phyloP scores from a whole-genome alignment of 2,329 filamentous ascomycete genomes.

The Dactylonectria macrodidyma region DNA sequence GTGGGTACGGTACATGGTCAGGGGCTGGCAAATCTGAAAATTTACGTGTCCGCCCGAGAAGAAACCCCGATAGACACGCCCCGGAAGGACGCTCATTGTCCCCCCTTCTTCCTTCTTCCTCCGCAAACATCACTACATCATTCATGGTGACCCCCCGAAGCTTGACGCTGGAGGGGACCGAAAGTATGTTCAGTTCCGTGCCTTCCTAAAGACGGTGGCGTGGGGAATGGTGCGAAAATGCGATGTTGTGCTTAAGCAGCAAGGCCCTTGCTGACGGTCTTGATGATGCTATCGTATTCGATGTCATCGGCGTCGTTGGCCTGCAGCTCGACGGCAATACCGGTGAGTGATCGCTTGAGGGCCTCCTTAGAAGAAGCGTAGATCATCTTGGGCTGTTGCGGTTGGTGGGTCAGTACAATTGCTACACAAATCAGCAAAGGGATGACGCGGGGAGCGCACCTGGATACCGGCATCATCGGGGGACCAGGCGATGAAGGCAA shows the following conservation, averaged over 20 bases:
- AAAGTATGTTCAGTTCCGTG: conserved; percentile 48
- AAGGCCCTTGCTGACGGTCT: conserved; percentile 75
- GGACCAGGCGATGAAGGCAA: conserved; percentile 85
- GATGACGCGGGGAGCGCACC: conserved; percentile 64
- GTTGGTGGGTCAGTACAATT: conserved; percentile 28
- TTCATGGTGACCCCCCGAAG: conserved; percentile 43
- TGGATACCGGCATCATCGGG: conserved; percentile 85
- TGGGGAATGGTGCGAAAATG: conserved; percentile 30
- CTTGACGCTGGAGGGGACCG: conserved; percentile 43
- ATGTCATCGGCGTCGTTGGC: conserved; percentile 89
- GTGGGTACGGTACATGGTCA: conserved; percentile 50
- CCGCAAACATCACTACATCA: conserved; percentile 47
- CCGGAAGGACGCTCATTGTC: conserved; percentile 38
- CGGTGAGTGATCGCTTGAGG: conserved; percentile 84
- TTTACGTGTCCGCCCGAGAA: conserved; percentile 45
- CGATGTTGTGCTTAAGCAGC: conserved; percentile 58
- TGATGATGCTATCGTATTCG: conserved; percentile 81
- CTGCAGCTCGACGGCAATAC: conserved; percentile 83
- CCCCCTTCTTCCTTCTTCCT: conserved; percentile 35
- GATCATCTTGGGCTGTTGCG: conserved; percentile 83
- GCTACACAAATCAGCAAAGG: conserved; percentile 65
- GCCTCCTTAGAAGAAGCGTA: conserved; percentile 92
- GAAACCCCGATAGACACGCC: conserved; percentile 40
- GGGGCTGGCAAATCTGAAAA: conserved; percentile 48
- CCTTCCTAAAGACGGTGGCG: conserved; percentile 41